These are phyloP conservation scores for Juglanconis juglandina DNA, from an alignment of 2,329 filamentous ascomycete species.

Conservation along the genomic window DNA sequence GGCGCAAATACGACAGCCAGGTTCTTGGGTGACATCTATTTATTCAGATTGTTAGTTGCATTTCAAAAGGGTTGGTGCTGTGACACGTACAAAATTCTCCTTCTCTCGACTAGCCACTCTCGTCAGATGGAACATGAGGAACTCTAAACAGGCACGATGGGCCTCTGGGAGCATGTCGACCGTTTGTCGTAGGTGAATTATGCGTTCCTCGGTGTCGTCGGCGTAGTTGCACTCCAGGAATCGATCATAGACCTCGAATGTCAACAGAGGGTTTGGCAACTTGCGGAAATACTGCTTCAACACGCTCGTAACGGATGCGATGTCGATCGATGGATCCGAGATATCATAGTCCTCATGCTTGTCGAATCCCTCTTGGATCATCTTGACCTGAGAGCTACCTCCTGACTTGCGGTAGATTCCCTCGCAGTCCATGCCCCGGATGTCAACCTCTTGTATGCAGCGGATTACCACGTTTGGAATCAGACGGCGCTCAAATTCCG, in stretches of 20 bases:
- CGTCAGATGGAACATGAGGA: conserved; percentile 88
- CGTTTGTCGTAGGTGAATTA: conserved; percentile 67
- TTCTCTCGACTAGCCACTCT: conserved; percentile 78
- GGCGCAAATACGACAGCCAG: conserved; percentile 95
- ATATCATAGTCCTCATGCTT: conserved; percentile 84
- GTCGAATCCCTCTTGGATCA: conserved; percentile 89
- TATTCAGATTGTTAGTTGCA: conserved; percentile 23
- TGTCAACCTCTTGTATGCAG: conserved; percentile 94
- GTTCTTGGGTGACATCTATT: conserved; percentile 90
- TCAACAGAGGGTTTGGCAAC: conserved; percentile 82
- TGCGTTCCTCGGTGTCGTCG: conserved; percentile 62
- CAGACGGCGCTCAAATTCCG: conserved; percentile 82
- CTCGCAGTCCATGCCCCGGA: conserved; percentile 94
- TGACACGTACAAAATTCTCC: conserved; percentile 70
- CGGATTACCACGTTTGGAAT: conserved; percentile 88
- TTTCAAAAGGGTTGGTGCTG: background rate
- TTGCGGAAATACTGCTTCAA: conserved; percentile 98
- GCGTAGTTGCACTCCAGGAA: conserved; percentile 79
- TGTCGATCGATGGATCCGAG: conserved; percentile 88
- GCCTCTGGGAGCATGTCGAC: conserved; percentile 76
- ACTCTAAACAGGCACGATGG: conserved; percentile 87
- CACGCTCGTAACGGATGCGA: conserved; percentile 91
- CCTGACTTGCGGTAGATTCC: conserved; percentile 98
- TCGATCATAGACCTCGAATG: conserved; percentile 86
- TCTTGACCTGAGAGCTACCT: conserved; percentile 84